Base-by-base conservation (phyloP, 2,329 filamentous ascomycete species). In the Didymella glomerata region DNA sequence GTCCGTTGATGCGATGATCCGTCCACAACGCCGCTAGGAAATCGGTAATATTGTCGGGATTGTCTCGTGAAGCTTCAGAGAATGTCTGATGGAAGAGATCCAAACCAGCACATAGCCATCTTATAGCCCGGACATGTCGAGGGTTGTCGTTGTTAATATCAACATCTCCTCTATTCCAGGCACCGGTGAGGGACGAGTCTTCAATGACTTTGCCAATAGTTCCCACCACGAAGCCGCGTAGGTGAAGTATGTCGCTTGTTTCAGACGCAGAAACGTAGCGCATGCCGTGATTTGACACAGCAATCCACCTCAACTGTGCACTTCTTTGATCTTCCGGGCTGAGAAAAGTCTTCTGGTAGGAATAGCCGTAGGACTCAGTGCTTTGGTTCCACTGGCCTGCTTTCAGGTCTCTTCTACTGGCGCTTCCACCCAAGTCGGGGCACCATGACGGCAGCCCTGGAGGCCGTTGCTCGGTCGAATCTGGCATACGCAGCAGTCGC, bases 381-480 rank as follows among this genome's bases (percentile, higher is more conserved):
- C 10, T 30, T 11, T 30, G 28, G 28, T 30, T 30, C 28, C 28
- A 30, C 2, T 13, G 4, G 11, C 28, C 28, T 10, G 8, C 8
- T 30, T 5, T 30, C 3, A 30, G 4, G 3, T 13, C 9, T 2
- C 4, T 6, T 16, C 18, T 14, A 5, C 18, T 20, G 6, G 34
- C 45, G 18, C 48, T 45, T 11, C 30, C 50, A 7, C 25, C 22
- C 24, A 50, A 28, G 14, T 57, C 40, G 1, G 45, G 48, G 38
- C 58, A 61, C 53, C 53, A 61, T 2, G 58, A 57, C 5, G 58
- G 53, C 6, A 57, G n/a, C 6, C 32, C 1, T 9, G 30, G 2
- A 7, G 24, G 28, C 11, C 27, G 25, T 3, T 22, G 25, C 1
- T 3, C 7, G 2, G 27, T 9, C 1, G 58, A 34, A n/a, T 6